These are phyloP conservation scores for Zygosaccharomyces lentus DNA, from an alignment of 805 yeast genomes.

Conservation along the genomic window DNA sequence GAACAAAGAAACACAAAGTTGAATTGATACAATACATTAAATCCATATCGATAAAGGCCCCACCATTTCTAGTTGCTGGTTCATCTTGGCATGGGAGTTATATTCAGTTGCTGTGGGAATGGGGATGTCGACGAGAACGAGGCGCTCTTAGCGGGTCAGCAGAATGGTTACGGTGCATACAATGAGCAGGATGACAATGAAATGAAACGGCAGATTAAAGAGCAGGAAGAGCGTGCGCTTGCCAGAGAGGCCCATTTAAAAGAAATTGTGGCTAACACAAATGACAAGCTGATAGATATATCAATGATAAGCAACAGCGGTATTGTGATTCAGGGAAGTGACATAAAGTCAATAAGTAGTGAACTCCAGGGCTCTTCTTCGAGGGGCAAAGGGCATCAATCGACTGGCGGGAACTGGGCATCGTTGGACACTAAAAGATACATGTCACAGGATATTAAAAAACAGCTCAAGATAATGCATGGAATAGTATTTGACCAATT, in stretches of 20 bases:
- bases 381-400: constrained; percentile 40
- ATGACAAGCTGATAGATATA: constrained; percentile 35
- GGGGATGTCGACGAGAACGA: constrained; percentile 23
- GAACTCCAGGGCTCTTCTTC: constrained; percentile 27
- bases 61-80: neutral
- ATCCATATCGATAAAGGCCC: too few relatives aligned
- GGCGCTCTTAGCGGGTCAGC: constrained; percentile 27
- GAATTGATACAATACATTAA: too few relatives aligned
- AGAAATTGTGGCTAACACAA: constrained; percentile 32
- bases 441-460: constrained; percentile 11
- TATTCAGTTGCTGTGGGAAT: constrained; percentile 28
- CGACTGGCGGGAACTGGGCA: constrained; percentile 23
- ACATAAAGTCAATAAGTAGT: constrained; percentile 9
- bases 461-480: constrained; percentile 13
- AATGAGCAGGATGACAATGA: constrained; percentile 19
- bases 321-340: constrained; percentile 28
- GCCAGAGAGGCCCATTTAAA: constrained; percentile 29
- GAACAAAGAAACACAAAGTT: too few relatives aligned
- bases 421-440: constrained; percentile 13
- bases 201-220: constrained; percentile 22
- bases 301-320: constrained; percentile 37
- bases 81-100: constrained; percentile 26
- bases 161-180: constrained; percentile 25
- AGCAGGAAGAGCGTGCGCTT: constrained; percentile 25
- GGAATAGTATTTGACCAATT: constrained; percentile 13